phyloP scores from a whole-genome alignment of 2,329 filamentous ascomycete species.

The Ceratocystis harringtonii region DNA sequence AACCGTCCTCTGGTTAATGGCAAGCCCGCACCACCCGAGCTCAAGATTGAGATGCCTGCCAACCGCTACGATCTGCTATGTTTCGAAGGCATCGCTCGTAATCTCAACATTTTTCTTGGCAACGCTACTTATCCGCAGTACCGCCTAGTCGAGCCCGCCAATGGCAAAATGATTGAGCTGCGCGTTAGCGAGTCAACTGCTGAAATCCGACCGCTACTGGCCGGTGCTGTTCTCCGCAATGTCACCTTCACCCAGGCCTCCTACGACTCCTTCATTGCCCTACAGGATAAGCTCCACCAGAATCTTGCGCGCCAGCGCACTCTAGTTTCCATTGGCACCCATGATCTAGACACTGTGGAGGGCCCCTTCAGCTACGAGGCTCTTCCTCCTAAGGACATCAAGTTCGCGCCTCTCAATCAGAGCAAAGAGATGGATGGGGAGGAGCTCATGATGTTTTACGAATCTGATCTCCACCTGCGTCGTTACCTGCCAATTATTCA shows the following conservation, averaged over 20 bases:
- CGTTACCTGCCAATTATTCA: conserved; percentile 88
- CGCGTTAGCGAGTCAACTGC: conserved; percentile 61
- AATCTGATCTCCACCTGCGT: conserved; percentile 82
- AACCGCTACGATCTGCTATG: conserved; percentile 93
- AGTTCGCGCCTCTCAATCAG: conserved; percentile 83
- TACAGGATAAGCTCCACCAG: conserved; percentile 96
- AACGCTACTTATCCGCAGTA: conserved; percentile 65
- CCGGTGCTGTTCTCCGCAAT: conserved; percentile 76
- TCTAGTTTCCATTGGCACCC: conserved; percentile 90
- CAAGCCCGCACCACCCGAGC: conserved; percentile 72
- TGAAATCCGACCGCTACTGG: conserved; percentile 72
- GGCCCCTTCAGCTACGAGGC: conserved; percentile 97
- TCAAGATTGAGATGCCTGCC: conserved; percentile 96
- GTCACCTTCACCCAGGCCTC: conserved; percentile 81
- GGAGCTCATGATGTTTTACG: conserved; percentile 89
- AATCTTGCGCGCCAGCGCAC: conserved; percentile 89
- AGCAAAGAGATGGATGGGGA: conserved; percentile 72
- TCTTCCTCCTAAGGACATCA: conserved; percentile 76
- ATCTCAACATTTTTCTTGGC: conserved; percentile 87
- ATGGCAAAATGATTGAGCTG: conserved; percentile 63
- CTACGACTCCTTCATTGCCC: conserved; percentile 92
- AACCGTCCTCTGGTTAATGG: conserved; percentile 61
- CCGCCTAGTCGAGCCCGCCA: conserved; percentile 54
- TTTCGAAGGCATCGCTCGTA: conserved; percentile 90
- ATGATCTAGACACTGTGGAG: conserved; percentile 84